Evolutionary conservation across 805 yeast species (phyloP).

Genomic region (Pichia eremophila): DNA sequence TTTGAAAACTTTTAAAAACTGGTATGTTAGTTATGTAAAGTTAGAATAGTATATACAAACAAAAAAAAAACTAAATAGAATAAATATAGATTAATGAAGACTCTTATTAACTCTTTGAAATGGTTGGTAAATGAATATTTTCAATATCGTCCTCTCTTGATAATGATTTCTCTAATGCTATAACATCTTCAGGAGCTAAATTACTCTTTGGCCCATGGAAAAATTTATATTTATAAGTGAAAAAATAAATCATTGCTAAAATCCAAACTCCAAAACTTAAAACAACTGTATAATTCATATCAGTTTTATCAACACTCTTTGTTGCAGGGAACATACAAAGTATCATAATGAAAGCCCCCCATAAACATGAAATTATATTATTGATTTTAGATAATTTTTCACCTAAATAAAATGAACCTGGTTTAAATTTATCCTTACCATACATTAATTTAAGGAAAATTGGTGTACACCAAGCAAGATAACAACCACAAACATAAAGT

Average conservation of each 20-base stretch:
- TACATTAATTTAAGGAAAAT: conserved; percentile 39
- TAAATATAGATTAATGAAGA: too few species aligned
- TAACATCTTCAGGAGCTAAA: conserved; percentile 4
- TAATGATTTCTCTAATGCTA: not conserved
- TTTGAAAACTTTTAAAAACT: conserved; percentile 16
- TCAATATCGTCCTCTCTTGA: not conserved
- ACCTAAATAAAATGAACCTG: conserved; percentile 60
- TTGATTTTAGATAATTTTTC: conserved; percentile 33
- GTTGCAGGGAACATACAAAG: conserved; percentile 50
- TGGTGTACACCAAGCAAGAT: conserved; percentile 54
- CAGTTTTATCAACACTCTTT: conserved; percentile 25
- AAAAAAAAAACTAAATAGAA: not conserved
- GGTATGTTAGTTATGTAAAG: conserved; percentile 23
- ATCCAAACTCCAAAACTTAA: conserved; percentile 26
- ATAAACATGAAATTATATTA: conserved; percentile 37
- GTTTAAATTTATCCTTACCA: conserved; percentile 39
- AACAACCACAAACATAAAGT: conserved; percentile 48
- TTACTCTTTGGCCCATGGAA: conserved; percentile 22
- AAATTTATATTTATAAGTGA: conserved; percentile 16
- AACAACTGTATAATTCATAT: conserved; percentile 30
- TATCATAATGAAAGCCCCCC: conserved; percentile 41
- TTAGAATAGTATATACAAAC: not conserved
- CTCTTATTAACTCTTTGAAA: not conserved
- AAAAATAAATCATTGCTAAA: conserved; percentile 16
- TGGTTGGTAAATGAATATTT: not conserved